Evolutionary conservation across 345 rosid genomes (phyloP), one percentile per base, ranked within the genome.

Genomic region (Euphorbia tirucalli): DNA sequence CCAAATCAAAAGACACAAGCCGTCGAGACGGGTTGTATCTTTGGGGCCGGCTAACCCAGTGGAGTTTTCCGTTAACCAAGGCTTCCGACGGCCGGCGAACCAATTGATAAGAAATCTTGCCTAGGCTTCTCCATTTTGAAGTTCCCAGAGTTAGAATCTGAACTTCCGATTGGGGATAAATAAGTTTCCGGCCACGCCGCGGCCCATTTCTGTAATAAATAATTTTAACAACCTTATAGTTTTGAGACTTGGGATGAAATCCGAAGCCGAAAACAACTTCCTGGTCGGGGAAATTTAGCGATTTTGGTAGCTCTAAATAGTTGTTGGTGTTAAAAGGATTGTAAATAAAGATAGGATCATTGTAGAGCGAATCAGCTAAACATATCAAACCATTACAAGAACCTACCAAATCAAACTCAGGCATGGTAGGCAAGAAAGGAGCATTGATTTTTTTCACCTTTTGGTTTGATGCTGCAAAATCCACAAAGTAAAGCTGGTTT

Each of bases 1-100:
- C 85, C 43, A 94, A 72, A 80, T 92, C 97, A 73, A 94, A 86
- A 0, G 98, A 90, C 5, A 94, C 81, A 8, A 94, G 67, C 77
- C 85, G 79, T 22, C 96, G 84, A 54, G 90, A 83, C 0, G 90
- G 91, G 27, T 82, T 77, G 70, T 85, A 79, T 62, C 96, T 78
- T 2, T 87, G 78, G 0, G 89, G 96, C 44, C 86, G 65, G 6
- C 87, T 87, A 3, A 89, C 89, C 88, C 91, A 94, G 75, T 94
- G 98, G 58, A 94, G 85, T 80, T 87, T 84, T 21, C 98, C 97
- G 16, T 79, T 74, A 68, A 91, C 85, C 67, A 90, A 78, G 31
- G 97, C 88, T 84, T 89, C 97, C 0, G 95, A 79, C 0, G 91
- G 78, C 64, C 88, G 79, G 54, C 88, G 71, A 46, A 85, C 59